Percentiles rank a stretch among this genome's conserved stretches.
phyloP scores from a whole-genome alignment of 305 asterid species.

The Ilex paraguariensis region DNA sequence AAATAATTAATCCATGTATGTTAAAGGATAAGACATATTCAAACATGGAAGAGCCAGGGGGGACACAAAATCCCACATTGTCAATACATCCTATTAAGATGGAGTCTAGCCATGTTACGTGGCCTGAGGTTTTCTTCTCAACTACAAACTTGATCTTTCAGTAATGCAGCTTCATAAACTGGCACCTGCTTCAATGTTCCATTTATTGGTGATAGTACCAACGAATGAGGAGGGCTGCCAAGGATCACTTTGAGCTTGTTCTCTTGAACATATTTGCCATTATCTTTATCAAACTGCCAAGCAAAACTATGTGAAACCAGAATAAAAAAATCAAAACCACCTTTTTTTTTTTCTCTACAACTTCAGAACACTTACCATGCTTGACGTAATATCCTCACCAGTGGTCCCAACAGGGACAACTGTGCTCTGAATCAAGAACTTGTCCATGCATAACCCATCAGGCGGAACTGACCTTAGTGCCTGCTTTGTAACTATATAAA shows the following conservation, averaged over 20 bases:
- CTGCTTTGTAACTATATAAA: conserved; percentile 41
- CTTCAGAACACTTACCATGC: conserved; percentile 20
- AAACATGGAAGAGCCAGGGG: no score
- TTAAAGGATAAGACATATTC: no score
- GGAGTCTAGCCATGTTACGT: conserved; percentile 13
- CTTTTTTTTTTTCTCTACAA: neutral
- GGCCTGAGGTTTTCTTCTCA: conserved; percentile 1
- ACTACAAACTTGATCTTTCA: conserved; percentile 11
- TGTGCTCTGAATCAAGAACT: conserved; percentile 36
- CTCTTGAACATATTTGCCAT: conserved; percentile 35
- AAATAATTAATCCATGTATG: no score
- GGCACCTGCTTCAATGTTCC: conserved; percentile 15
- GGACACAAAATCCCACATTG: neutral
- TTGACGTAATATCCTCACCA: conserved; percentile 34
- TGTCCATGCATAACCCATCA: conserved; percentile 39
- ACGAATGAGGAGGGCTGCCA: conserved; percentile 28
- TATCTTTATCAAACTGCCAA: conserved; percentile 36
- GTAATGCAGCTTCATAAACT: conserved; percentile 6
- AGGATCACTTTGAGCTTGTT: conserved; percentile 38
- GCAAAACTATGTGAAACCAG: neutral
- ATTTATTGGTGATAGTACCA: conserved; percentile 25
- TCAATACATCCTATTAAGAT: neutral
- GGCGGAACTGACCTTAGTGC: conserved; percentile 33
- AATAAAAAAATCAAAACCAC: neutral
- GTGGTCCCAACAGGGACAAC: conserved; percentile 30